phyloP scores from a whole-genome alignment of 108 stramenopile species.

The Pseudonitzschia pungens region DNA sequence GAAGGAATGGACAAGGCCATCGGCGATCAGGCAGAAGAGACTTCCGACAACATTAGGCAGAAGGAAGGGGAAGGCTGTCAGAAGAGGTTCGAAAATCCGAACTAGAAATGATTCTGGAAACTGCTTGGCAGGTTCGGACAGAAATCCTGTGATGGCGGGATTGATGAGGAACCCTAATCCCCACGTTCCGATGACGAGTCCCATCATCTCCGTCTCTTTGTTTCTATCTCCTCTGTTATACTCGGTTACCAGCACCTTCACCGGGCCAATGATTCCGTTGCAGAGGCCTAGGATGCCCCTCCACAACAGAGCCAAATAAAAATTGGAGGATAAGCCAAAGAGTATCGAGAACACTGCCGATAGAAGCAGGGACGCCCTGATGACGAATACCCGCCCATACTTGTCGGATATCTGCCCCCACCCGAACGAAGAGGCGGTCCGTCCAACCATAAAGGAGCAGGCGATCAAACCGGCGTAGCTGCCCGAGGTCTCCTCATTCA shows the following conservation, averaged over 20 bases:
- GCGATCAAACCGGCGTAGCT: constrained; percentile 67
- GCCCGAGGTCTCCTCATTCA: constrained; percentile 38
- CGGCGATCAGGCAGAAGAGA: constrained; percentile 38
- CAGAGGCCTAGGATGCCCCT: constrained; percentile 47
- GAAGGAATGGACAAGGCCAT: constrained; percentile 29
- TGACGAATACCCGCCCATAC: constrained; percentile 61
- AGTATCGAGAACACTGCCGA: constrained; percentile 48
- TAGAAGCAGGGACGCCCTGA: constrained; percentile 41
- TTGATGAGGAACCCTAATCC: constrained; percentile 58
- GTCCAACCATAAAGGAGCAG: constrained; percentile 42
- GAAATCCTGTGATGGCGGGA: constrained; percentile 59
- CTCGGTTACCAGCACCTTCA: constrained; percentile 61
- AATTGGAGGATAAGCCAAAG: constrained; percentile 62
- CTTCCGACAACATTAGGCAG: constrained; percentile 56
- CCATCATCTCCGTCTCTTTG: constrained; percentile 53
- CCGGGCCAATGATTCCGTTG: constrained; percentile 57
- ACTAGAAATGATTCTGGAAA: constrained; percentile 39
- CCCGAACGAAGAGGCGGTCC: constrained; percentile 32
- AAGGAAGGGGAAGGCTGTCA: constrained; percentile 58
- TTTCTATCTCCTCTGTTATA: constrained; percentile 40
- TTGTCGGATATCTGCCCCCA: constrained; percentile 66
- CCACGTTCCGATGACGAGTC: constrained; percentile 53
- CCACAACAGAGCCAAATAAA: constrained; percentile 45
- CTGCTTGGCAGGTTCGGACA: constrained; percentile 59
- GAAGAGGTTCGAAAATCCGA: constrained; percentile 8